Evolutionary conservation across 2,329 filamentous ascomycete species (phyloP), one percentile per base, ranked within the genome.

Genomic region (Verticillium zaregamsianum): DNA sequence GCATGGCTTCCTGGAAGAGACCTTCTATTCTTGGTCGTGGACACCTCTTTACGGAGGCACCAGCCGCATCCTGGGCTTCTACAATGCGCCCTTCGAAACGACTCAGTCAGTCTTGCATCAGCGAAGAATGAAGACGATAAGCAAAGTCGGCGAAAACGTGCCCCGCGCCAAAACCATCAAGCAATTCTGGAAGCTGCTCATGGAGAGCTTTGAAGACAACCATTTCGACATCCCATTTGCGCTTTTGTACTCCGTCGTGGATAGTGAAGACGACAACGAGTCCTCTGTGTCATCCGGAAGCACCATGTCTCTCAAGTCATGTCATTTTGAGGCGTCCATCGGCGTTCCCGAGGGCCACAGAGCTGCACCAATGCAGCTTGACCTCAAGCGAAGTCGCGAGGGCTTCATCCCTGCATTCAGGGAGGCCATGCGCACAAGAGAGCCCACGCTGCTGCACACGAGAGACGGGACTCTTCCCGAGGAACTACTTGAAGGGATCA

Each of bases 401-500:
- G 74, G 74, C 0, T 75, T 77, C 31, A 69, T 75, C 0, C 73
- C 75, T 0, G 71, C 73, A 0, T 76, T 77, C n/a, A 65, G 75
- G 11, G 73, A 76, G 57, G 74, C 75, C 7, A 76, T 76, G 70
- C 67, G 73, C 0, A 74, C 70, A 1, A 65, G 73, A 14, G 74
- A 76, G 39, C 73, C 74, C 0, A 74, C 71, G 0, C 57, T 72
- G 9, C 59, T 74, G 3, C 67, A 70, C 40, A 70, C 69, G 4
- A 60, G 69, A 12, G 70, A 75, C 60, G 79, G 78, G 3, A 84
- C 84, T 23, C 73, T 88, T 5, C 83, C 86, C 7, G 68, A 76
- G 20, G 72, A 75, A 25, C 73, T 88, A 63, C 76, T 87, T 59
- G 77, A 83, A 37, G 83, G 82, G 3, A 78, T 88, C 40, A 72